A percentile compares a stretch with the other conserved stretches of the same genome.
Evolutionary conservation across 73 alveolate genomes (phyloP).

Genomic region (Tetrahymena malaccensis): DNA sequence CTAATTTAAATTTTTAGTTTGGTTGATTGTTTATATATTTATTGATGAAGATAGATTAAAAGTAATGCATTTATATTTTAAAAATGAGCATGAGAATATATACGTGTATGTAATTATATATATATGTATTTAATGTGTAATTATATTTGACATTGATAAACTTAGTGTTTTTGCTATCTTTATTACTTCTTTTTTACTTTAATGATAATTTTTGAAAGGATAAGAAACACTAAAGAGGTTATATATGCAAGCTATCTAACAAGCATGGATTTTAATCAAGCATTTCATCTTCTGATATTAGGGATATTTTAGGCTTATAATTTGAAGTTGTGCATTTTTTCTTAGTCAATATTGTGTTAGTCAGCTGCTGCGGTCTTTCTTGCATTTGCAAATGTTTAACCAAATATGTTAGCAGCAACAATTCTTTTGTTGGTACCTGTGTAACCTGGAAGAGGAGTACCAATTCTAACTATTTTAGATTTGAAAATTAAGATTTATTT

Average conservation of each 20-base stretch:
- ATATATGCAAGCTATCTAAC: no score
- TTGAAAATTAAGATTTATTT: background rate
- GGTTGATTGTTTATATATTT: no score
- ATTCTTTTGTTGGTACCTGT: conserved; percentile 36
- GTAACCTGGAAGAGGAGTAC: conserved; percentile 43
- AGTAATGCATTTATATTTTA: background rate
- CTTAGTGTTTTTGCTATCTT: background rate
- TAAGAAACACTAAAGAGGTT: background rate
- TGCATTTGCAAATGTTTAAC: conserved; percentile 45
- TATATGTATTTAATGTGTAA: no score
- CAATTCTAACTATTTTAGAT: conserved; percentile 8
- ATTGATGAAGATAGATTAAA: background rate
- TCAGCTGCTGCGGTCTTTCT: conserved; percentile 30
- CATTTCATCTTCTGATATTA: conserved; percentile 29
- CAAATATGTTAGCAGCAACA: conserved; percentile 44
- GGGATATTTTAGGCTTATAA: conserved; percentile 15
- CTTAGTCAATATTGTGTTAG: conserved; percentile 12
- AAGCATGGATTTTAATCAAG: background rate
- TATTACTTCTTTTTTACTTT: background rate
- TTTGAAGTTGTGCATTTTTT: conserved; percentile 30
- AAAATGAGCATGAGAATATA: background rate
- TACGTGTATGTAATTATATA: background rate
- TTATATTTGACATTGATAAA: background rate
- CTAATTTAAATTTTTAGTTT: no score
- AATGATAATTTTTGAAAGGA: background rate